Evolutionary conservation across 495 filamentous ascomycete species (phyloP), one percentile per base, ranked within the genome.

Genomic region (Daldinia concentrica): DNA sequence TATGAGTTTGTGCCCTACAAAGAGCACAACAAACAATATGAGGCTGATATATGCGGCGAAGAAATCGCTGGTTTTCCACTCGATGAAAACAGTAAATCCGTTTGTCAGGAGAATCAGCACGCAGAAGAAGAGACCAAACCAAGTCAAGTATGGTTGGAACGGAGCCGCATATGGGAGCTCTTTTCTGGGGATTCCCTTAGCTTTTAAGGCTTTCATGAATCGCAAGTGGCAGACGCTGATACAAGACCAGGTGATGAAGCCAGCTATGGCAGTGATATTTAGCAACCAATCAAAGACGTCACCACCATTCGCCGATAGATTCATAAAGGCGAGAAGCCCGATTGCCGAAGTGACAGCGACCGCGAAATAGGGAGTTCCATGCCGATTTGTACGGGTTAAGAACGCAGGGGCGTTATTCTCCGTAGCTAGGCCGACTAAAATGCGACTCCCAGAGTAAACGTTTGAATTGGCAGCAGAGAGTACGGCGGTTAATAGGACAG

Each of bases 81-180:
- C 73, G 50, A 92, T 88, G 77, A 90, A 93, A 3, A 84, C 79
- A 4, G 86, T 90, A 76, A 93, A 93, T 5, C 90, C 90, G 76
- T 92, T 89, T 4, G 90, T 91, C 14, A 93, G 41, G 55, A 87
- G 86, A 69, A 92, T 89, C 48, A 92, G 75, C 24, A 86, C 64
- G 80, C 85, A 89, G 82, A 91, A 90, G 68, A 88, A 85, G 30
- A 92, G 81, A 4, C 89, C 90, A 57, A 82, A 84, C 78, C 81
- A 87, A 11, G 86, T 82, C 43, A 84, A 80, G 75, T 79, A 91
- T 3, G 88, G 88, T 76, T 90, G 88, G 70, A 84, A 80, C 19
- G 84, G 79, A 9, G 86, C 85, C 57, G 84, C 82, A 76, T 88
- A 92, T 0, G 88, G 88, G 30, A 91, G 79, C 5, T 74, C 64